Evolutionary conservation across 2,329 filamentous ascomycete genomes (phyloP).

Genomic region (Leptographium procerum): DNA sequence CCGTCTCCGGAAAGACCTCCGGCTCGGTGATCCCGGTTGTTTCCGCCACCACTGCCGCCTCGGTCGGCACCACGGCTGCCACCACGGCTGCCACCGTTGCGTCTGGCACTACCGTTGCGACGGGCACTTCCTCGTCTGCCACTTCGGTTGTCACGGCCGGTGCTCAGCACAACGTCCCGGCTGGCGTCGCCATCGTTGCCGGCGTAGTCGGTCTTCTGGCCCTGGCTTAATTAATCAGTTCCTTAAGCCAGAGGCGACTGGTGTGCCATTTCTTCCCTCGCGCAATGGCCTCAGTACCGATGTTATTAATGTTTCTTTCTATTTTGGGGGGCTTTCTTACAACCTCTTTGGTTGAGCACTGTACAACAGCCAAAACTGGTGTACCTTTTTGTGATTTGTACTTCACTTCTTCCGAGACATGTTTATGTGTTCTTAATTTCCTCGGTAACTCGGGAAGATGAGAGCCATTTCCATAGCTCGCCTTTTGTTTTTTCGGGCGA

Average conservation of each 20-base stretch:
- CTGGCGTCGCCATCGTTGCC: slow-evolving; percentile 24
- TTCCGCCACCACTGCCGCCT: not conserved
- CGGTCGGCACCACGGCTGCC: slow-evolving; percentile 18
- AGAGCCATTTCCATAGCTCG: not conserved
- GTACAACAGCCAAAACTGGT: not conserved
- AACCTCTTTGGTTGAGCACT: not conserved
- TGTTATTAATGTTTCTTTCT: not conserved
- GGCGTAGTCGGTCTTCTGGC: slow-evolving; percentile 26
- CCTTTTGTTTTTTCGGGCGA: not conserved
- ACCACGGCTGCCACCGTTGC: slow-evolving; percentile 16
- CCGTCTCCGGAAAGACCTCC: too few relatives aligned
- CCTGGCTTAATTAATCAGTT: slow-evolving; percentile 21
- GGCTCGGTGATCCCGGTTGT: not conserved
- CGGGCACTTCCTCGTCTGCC: not conserved
- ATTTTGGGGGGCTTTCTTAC: not conserved
- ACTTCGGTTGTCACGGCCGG: slow-evolving; percentile 19
- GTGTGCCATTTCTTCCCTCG: not conserved
- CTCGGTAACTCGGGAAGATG: too few relatives aligned
- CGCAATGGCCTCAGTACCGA: not conserved
- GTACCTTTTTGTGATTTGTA: not conserved
- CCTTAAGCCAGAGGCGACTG: not conserved
- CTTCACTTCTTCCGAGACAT: not conserved
- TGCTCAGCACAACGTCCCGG: slow-evolving; percentile 20
- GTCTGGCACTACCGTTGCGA: slow-evolving; percentile 2
- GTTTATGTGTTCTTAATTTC: not conserved